Evolutionary conservation across 1,284 basidiomycete species (phyloP).

Genomic region (Cystobasidiaceae sp.): DNA sequence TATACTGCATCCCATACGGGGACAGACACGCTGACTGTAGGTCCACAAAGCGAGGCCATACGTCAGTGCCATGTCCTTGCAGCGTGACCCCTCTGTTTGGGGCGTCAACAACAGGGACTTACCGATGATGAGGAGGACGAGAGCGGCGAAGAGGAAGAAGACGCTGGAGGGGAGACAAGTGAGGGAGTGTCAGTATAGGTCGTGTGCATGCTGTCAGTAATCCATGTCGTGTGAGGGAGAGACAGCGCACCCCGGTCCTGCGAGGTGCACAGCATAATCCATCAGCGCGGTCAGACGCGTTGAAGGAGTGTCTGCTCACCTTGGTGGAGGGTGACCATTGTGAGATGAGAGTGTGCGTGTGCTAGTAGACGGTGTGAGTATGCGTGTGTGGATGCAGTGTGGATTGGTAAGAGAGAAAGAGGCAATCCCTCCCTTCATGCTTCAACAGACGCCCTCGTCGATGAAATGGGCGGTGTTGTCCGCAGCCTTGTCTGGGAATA

Average conservation of each 20-base stretch:
- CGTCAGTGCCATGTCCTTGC: no score
- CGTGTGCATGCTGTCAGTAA: not conserved
- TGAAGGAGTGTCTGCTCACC: no score
- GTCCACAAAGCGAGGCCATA: not conserved
- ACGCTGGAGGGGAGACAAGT: not conserved
- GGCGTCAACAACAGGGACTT: no score
- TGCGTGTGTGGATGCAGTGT: no score
- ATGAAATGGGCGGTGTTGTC: no score
- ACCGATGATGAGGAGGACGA: constrained; percentile 15
- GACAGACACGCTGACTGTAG: not conserved
- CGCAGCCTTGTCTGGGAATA: no score
- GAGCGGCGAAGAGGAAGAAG: constrained; percentile 30
- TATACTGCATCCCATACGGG: not conserved
- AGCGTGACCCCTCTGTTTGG: no score
- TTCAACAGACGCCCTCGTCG: no score
- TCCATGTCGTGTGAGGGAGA: not conserved
- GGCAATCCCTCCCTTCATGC: no score
- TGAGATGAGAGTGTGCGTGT: not conserved
- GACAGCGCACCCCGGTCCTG: constrained; percentile 9
- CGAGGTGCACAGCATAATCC: not conserved
- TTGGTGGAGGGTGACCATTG: no score
- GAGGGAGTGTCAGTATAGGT: not conserved
- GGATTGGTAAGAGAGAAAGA: no score
- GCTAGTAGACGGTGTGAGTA: no score
- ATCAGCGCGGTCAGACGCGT: not conserved